These are phyloP conservation scores for Sarocladium brachiariae DNA, from an alignment of 2,329 filamentous ascomycete genomes.

Conservation along the genomic window DNA sequence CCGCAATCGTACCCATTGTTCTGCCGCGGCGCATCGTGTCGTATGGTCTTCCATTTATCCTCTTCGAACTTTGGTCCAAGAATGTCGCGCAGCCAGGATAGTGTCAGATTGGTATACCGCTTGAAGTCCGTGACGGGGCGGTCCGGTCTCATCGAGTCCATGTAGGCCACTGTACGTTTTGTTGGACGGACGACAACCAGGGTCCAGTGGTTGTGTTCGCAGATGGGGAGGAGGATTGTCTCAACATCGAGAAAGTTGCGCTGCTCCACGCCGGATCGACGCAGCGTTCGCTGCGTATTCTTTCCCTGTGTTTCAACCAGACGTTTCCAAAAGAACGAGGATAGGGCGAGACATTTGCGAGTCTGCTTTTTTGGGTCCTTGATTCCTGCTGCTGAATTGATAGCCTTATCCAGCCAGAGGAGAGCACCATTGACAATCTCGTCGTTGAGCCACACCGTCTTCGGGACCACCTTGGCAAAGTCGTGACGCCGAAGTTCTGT, in stretches of 20 bases:
- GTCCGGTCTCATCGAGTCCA: slow-evolving; percentile 54
- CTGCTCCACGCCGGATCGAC: slow-evolving; percentile 49
- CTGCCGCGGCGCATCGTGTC: slow-evolving; percentile 48
- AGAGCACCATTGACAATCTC: slow-evolving; percentile 66
- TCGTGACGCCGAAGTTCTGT: slow-evolving; percentile 47
- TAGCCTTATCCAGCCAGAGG: slow-evolving; percentile 49
- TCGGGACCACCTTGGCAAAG: slow-evolving; percentile 54
- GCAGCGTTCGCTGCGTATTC: slow-evolving; percentile 47
- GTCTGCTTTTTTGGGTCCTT: slow-evolving; percentile 36
- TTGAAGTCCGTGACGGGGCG: slow-evolving; percentile 24
- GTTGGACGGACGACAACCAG: slow-evolving; percentile 59
- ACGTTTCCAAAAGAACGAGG: slow-evolving; percentile 59
- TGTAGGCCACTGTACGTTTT: slow-evolving; percentile 55
- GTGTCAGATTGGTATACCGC: slow-evolving; percentile 33
- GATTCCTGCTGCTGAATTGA: slow-evolving; percentile 51
- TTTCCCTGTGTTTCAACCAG: slow-evolving; percentile 40
- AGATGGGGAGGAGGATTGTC: slow-evolving; percentile 64
- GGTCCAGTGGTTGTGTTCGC: slow-evolving; percentile 61
- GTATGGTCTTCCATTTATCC: slow-evolving; percentile 52
- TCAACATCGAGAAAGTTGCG: slow-evolving; percentile 58
- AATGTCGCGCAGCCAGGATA: slow-evolving; percentile 51
- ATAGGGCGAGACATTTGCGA: slow-evolving; percentile 56
- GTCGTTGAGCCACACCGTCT: slow-evolving; percentile 66
- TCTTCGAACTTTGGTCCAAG: slow-evolving; percentile 42
- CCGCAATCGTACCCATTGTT: slow-evolving; percentile 68